Percentiles rank a stretch among this genome's conserved stretches.
phyloP scores from a whole-genome alignment of 1,139 yeast species.

The Nakaseomyces kungkrabaensis region DNA sequence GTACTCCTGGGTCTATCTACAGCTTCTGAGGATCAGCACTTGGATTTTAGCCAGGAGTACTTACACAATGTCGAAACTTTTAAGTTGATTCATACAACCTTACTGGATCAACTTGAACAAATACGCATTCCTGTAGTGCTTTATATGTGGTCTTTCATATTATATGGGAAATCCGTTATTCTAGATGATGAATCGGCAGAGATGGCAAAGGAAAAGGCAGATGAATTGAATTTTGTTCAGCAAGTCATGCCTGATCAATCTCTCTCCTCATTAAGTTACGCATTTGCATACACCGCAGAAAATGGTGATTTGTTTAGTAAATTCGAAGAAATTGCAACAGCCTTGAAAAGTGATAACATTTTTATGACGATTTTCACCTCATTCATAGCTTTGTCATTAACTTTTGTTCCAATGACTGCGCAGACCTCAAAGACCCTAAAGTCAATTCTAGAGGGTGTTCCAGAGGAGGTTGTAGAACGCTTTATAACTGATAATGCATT shows the following conservation, averaged over 20 bases:
- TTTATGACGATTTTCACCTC: slow-evolving; percentile 53
- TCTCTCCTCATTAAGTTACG: neutral
- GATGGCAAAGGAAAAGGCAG: slow-evolving; percentile 1
- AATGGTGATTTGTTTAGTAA: neutral
- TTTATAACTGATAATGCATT: slow-evolving; percentile 51
- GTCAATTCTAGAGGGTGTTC: slow-evolving; percentile 43
- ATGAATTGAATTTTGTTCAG: slow-evolving; percentile 21
- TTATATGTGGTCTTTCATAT: slow-evolving; percentile 63
- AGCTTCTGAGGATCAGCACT: neutral
- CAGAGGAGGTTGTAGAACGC: slow-evolving; percentile 44
- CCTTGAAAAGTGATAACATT: slow-evolving; percentile 33
- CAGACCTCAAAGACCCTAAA: slow-evolving; percentile 44
- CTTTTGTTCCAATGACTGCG: slow-evolving; percentile 52
- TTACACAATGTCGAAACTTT: neutral
- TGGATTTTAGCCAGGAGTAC: neutral
- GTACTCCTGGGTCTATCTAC: neutral
- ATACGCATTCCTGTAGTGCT: neutral
- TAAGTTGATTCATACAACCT: neutral
- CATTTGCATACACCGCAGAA: neutral
- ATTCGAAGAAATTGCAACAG: neutral
- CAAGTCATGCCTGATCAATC: slow-evolving; percentile 5
- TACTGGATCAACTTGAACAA: slow-evolving; percentile 24
- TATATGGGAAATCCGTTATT: slow-evolving; percentile 45
- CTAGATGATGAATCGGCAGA: slow-evolving; percentile 34
- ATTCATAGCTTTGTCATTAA: slow-evolving; percentile 49